phyloP scores from a whole-genome alignment of 2,329 filamentous ascomycete species.

The Aphanoascus verrucosus region DNA sequence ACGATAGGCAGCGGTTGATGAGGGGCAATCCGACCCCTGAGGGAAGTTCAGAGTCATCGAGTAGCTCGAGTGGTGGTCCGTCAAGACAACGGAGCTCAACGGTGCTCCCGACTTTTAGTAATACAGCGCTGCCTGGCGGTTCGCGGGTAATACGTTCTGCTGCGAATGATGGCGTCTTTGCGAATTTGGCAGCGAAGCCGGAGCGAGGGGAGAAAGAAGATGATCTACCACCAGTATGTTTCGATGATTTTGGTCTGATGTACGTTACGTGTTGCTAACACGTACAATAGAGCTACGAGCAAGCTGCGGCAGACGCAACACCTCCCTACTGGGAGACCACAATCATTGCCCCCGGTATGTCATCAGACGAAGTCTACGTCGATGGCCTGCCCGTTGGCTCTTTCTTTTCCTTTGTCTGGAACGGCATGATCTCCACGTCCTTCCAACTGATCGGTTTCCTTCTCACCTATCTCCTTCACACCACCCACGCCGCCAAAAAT shows the following conservation, averaged over 20 bases:
- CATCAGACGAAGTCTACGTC: conserved; percentile 90
- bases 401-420: conserved; percentile 68
- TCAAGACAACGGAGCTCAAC: neutral
- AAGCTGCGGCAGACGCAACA: conserved; percentile 89
- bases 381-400: conserved; percentile 88
- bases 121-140: neutral
- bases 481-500: conserved; percentile 95
- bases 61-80: neutral
- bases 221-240: conserved; percentile 80
- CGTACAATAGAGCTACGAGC: conserved; percentile 71
- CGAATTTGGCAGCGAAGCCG: conserved; percentile 84
- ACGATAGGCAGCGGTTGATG: conserved; percentile 80
- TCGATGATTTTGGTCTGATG: neutral
- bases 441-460: conserved; percentile 97
- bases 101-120: neutral
- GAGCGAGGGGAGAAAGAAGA: conserved; percentile 72
- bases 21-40: conserved; percentile 44
- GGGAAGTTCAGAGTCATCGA: neutral
- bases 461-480: conserved; percentile 94
- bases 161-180: conserved; percentile 88
- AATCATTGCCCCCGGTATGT: conserved; percentile 82
- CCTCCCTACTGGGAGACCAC: conserved; percentile 99
- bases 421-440: conserved; percentile 89
- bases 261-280: neutral
- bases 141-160: conserved; percentile 33